Conservation (phyloP, 176 grass and related monocot genomes). For the Tillandsia fasciculata region DNA sequence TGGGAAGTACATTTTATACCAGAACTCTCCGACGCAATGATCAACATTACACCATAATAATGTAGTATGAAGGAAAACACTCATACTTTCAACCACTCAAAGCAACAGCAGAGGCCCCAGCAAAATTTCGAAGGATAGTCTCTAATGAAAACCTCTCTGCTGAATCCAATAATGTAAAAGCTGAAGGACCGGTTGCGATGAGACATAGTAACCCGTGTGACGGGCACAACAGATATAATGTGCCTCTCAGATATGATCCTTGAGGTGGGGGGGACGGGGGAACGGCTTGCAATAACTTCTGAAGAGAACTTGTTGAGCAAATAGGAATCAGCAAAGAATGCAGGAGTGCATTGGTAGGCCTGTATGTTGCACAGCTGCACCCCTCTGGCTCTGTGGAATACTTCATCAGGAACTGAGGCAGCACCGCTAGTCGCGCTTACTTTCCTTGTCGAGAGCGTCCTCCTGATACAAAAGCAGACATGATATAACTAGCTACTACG, state of each 20-base stretch:
- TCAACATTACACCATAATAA: too few relatives aligned
- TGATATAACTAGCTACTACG: not conserved
- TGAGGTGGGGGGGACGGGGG: constrained; percentile 47
- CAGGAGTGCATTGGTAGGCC: constrained; percentile 86
- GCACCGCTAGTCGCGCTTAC: constrained; percentile 61
- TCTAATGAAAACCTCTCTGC: constrained; percentile 67
- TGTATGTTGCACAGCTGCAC: constrained; percentile 80
- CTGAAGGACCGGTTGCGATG: constrained; percentile 45
- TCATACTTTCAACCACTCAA: constrained; percentile 56
- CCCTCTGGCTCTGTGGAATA: constrained; percentile 75
- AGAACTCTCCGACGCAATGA: too few relatives aligned
- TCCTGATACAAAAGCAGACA: constrained; percentile 41
- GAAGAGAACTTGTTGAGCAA: constrained; percentile 77
- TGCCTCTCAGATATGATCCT: constrained; percentile 76
- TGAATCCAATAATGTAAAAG: constrained; percentile 66
- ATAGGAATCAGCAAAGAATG: constrained; percentile 90
- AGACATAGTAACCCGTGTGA: constrained; percentile 68
- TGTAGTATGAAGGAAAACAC: not conserved
- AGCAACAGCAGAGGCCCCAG: constrained; percentile 87
- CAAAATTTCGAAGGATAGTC: constrained; percentile 75
- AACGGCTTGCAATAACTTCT: constrained; percentile 52
- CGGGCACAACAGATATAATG: constrained; percentile 70
- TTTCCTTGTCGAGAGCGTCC: constrained; percentile 46
- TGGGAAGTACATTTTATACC: too few relatives aligned
- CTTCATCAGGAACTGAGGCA: constrained; percentile 75